Conservation (phyloP, 768 basidiomycete genomes). For the Trametes cubensis region DNA sequence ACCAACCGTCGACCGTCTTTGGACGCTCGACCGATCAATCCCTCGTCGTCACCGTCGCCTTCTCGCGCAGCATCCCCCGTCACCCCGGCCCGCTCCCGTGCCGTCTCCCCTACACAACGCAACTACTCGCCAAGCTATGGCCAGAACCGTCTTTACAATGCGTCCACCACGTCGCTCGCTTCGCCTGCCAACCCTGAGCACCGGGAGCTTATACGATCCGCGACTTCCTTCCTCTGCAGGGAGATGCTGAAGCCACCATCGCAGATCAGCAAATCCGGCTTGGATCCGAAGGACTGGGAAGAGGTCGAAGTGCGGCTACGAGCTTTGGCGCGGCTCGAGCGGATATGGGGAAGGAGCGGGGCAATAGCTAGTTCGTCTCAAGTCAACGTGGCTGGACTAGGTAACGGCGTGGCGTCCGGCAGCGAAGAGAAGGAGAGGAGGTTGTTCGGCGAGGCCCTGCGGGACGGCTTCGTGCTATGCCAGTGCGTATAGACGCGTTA, state of each 20-base stretch:
- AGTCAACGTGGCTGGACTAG: slow-evolving; percentile 33
- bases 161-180: slow-evolving; percentile 59
- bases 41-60: slow-evolving; percentile 41
- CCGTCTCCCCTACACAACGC: slow-evolving; percentile 33
- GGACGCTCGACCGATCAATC: slow-evolving; percentile 39
- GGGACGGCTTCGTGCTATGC: slow-evolving; percentile 88
- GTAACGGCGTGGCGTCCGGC: slow-evolving; percentile 45
- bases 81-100: slow-evolving; percentile 49
- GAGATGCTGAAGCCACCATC: slow-evolving; percentile 65
- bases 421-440: slow-evolving; percentile 78
- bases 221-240: slow-evolving; percentile 64
- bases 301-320: slow-evolving; percentile 73
- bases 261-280: slow-evolving; percentile 52
- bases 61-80: slow-evolving; percentile 45
- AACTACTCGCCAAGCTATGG: slow-evolving; percentile 41
- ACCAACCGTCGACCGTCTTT: slow-evolving; percentile 34
- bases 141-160: slow-evolving; percentile 59
- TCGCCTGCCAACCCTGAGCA: slow-evolving; percentile 54
- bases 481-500: slow-evolving; percentile 59
- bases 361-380: slow-evolving; percentile 46
- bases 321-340: slow-evolving; percentile 65
- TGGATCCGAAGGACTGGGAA: slow-evolving; percentile 63
- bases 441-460: slow-evolving; percentile 72
- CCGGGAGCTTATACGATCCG: slow-evolving; percentile 68
- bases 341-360: slow-evolving; percentile 75